Conservation (phyloP, 306 rosid genomes). For the Quercus aquifolioides region DNA sequence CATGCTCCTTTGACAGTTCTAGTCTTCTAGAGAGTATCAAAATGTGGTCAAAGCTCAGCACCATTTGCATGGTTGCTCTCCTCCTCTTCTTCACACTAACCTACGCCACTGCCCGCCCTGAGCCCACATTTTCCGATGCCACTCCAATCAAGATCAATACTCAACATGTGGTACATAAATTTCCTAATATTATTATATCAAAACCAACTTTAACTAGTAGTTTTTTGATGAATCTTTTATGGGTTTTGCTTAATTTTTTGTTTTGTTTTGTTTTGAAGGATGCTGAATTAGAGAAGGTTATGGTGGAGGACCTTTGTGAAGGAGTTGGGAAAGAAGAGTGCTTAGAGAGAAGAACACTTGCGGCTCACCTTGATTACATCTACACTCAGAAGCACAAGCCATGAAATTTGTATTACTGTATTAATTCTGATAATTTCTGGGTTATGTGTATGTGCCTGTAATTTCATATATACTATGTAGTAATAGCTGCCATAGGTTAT, state of each 20-base stretch:
- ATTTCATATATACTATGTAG: constrained; percentile 14
- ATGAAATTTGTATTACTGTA: constrained; percentile 10
- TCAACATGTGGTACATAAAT: constrained; percentile 33
- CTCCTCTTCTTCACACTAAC: constrained; percentile 29
- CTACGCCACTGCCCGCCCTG: constrained; percentile 26
- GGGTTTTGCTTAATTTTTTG: neutral
- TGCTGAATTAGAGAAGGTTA: constrained; percentile 30
- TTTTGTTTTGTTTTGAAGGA: constrained; percentile 32
- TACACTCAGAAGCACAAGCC: constrained; percentile 74
- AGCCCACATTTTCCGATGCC: constrained; percentile 20
- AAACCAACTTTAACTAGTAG: neutral
- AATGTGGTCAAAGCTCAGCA: constrained; percentile 42
- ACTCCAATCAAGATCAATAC: constrained; percentile 15
- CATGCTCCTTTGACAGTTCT: neutral
- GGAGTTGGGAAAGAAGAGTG: constrained; percentile 72
- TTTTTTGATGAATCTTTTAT: neutral
- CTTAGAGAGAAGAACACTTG: constrained; percentile 81
- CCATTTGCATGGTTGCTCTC: constrained; percentile 28
- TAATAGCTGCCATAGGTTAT: constrained; percentile 10
- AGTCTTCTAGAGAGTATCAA: constrained; percentile 21
- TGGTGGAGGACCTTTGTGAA: constrained; percentile 58
- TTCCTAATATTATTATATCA: neutral
- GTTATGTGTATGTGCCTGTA: neutral
- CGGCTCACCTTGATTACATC: constrained; percentile 81
- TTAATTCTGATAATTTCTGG: constrained; percentile 2